Percentiles rank a stretch among this genome's conserved stretches.
Conservation (phyloP, 805 yeast genomes). For the Teunomyces barrocoloradensis region DNA sequence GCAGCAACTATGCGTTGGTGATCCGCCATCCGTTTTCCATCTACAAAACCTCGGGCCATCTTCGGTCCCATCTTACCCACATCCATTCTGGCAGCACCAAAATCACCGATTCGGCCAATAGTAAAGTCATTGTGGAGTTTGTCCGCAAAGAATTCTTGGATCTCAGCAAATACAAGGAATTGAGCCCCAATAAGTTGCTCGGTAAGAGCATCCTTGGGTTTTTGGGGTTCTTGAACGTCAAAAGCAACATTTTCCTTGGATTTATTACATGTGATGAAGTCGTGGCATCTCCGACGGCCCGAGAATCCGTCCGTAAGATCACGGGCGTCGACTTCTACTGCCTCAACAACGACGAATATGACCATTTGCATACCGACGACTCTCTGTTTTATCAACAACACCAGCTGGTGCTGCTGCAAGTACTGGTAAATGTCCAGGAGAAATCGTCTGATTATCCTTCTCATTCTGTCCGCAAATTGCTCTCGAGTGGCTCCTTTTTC, state of each 20-base stretch:
- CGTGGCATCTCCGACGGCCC: slow-evolving; percentile 58
- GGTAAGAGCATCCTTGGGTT: slow-evolving; percentile 48
- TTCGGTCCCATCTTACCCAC: slow-evolving; percentile 16
- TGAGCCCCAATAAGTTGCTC: slow-evolving; percentile 29
- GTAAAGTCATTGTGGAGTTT: slow-evolving; percentile 51
- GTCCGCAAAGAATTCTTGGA: slow-evolving; percentile 42
- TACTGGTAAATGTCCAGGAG: slow-evolving; percentile 10
- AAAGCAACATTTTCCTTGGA: slow-evolving; percentile 54
- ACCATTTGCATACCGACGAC: slow-evolving; percentile 24
- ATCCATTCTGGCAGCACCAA: background rate
- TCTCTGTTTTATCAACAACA: background rate
- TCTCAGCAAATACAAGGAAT: slow-evolving; percentile 41
- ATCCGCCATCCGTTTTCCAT: slow-evolving; percentile 48
- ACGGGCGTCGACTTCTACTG: slow-evolving; percentile 66
- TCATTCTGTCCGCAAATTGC: slow-evolving; percentile 41
- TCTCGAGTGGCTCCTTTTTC: slow-evolving; percentile 48
- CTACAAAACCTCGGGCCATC: slow-evolving; percentile 17
- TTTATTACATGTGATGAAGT: slow-evolving; percentile 53
- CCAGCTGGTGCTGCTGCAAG: slow-evolving; percentile 3
- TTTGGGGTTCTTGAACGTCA: slow-evolving; percentile 57
- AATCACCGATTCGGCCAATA: slow-evolving; percentile 24
- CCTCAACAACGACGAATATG: slow-evolving; percentile 55
- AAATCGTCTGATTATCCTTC: slow-evolving; percentile 36
- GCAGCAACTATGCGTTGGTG: slow-evolving; percentile 57
- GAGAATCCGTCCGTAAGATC: slow-evolving; percentile 52